Conservation (phyloP, 2,329 filamentous ascomycete species). For the Aspergillus ibericus region DNA sequence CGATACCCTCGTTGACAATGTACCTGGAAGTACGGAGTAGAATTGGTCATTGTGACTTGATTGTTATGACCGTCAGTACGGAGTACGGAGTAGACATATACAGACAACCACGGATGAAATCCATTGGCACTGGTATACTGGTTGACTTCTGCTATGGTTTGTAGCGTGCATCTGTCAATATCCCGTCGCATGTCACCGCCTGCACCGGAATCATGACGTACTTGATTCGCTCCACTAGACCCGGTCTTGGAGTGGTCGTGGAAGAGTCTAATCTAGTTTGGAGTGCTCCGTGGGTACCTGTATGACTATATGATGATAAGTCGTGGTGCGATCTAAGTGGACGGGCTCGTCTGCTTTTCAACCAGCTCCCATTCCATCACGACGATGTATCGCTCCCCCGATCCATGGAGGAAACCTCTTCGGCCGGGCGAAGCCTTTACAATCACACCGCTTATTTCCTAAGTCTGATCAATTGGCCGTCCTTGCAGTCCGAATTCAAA, state of each 20-base stretch:
- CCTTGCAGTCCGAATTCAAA: not conserved
- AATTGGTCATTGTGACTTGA: not conserved
- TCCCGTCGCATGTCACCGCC: not conserved
- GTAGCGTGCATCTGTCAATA: not conserved
- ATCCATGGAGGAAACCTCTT: not conserved
- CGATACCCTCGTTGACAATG: not conserved
- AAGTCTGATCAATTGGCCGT: not conserved
- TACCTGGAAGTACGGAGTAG: not conserved
- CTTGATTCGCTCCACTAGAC: not conserved
- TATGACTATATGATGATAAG: too few relatives aligned
- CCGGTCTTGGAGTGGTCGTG: not conserved
- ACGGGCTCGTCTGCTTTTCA: not conserved
- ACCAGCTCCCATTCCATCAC: not conserved
- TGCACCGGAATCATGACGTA: not conserved
- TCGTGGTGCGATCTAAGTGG: conserved; percentile 1
- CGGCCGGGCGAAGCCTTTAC: not conserved
- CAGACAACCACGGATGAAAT: not conserved
- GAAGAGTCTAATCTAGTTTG: not conserved
- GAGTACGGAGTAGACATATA: too few relatives aligned
- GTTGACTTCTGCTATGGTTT: not conserved
- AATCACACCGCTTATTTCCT: not conserved
- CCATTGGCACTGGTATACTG: not conserved
- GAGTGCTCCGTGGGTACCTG: not conserved
- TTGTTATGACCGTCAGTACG: not conserved
- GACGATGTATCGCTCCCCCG: not conserved